Evolutionary conservation across 176 grass and related monocot species (phyloP), one percentile per base, ranked within the genome.

Genomic region (Pontederia paniculata): DNA sequence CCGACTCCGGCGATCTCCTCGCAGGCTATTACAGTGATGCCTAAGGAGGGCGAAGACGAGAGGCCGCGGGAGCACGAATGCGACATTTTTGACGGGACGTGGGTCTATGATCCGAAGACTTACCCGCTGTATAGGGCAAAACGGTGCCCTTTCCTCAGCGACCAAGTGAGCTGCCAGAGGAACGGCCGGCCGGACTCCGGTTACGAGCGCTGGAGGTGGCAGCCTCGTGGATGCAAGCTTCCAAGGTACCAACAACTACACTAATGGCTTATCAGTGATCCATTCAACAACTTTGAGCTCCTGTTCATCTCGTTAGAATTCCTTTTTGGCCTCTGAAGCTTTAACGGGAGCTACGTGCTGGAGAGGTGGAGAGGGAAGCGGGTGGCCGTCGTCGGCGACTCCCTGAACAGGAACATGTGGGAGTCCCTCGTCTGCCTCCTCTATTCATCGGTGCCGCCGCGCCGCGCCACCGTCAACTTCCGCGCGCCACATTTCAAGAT

Each of bases 361-460:
- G 85, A 84, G 77, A 68, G 53, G 66, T 75, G 57, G 61, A 74
- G 67, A 50, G 50, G 80, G 73, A 72, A 63, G 72, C 70, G 80
- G 49, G 4, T 81, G 57, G 80, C 77, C 48, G 64, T 89, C 51
- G 58, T 89, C 12, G 80, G 77, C 50, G 80, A 84, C 70, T 89
- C 80, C 23, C 80, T 89, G 1, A 84, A 89, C 70, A 71, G 85
- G 66, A 89, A 89, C 62, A 80, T 84, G 85, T 84, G 77, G 85
- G 85, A 89, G 50, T 84, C 85, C 48, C 66, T 84, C 37, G 74
- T 70, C 16, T 89, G 85, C 70, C 71, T 84, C 66, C 57, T 89
- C 70, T 89, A 84, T 66, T 52, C 85, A 13, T 57, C 74, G 12
- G 43, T 81, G 76, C 80, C 69, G 65, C 63, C 63, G 1, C 74